Percentiles rank a stretch among this genome's conserved stretches.
Evolutionary conservation across 2,329 filamentous ascomycete genomes (phyloP).

Genomic region (Ascochyta pisi): DNA sequence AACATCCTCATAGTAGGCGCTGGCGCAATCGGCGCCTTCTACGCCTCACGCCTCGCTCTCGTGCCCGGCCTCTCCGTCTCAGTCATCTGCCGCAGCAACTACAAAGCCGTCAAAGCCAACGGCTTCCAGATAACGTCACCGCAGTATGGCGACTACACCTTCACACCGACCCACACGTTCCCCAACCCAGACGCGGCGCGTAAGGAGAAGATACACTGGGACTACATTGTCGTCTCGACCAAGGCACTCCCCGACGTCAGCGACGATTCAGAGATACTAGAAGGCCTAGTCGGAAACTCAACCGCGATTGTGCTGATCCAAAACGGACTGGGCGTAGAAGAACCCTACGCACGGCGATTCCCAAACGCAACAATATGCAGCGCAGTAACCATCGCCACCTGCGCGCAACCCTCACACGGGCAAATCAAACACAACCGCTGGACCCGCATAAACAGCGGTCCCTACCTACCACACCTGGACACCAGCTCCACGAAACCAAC

Average conservation of each 20-base stretch:
- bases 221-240: constrained; percentile 73
- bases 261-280: constrained; percentile 66
- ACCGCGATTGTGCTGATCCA: constrained; percentile 72
- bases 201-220: constrained; percentile 58
- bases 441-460: constrained; percentile 74
- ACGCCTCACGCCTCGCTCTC: constrained; percentile 71
- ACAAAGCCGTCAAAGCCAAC: constrained; percentile 64
- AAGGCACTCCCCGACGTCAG: constrained; percentile 73
- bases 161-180: constrained; percentile 68
- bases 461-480: constrained; percentile 63
- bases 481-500: constrained; percentile 31
- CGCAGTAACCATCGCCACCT: constrained; percentile 73
- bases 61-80: constrained; percentile 66
- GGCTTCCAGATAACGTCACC: constrained; percentile 72
- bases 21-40: constrained; percentile 76
- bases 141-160: constrained; percentile 71
- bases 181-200: constrained; percentile 65
- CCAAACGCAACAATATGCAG: constrained; percentile 67
- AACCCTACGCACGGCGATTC: constrained; percentile 69
- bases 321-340: constrained; percentile 74
- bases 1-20: constrained; percentile 73
- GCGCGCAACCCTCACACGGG: constrained; percentile 69
- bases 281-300: constrained; percentile 61
- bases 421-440: constrained; percentile 74
- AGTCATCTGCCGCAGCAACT: constrained; percentile 77